Evolutionary conservation across 148 eudicot species (phyloP).

Genomic region (Oxyria digyna): DNA sequence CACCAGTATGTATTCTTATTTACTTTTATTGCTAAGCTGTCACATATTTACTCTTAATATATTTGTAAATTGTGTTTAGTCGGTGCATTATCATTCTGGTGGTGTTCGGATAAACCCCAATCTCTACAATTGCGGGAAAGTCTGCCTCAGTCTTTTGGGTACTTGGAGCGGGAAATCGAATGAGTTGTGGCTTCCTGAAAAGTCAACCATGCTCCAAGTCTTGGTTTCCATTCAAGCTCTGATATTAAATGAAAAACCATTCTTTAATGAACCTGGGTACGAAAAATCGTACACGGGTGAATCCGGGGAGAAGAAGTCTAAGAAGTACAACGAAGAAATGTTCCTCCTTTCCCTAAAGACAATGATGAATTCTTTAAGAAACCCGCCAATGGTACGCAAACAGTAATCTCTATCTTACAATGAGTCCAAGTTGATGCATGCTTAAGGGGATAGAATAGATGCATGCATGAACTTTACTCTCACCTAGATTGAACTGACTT

Average conservation of each 20-base stretch:
- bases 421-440: background rate
- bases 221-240: constrained; percentile 84
- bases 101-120: constrained; percentile 86
- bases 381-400: constrained; percentile 62
- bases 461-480: background rate
- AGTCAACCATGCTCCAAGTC: constrained; percentile 87
- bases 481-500: background rate
- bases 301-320: constrained; percentile 33
- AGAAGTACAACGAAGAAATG: constrained; percentile 45
- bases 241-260: constrained; percentile 67
- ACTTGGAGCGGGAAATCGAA: constrained; percentile 62
- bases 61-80: constrained; percentile 18
- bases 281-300: constrained; percentile 20
- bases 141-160: constrained; percentile 81
- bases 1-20: constrained; percentile 41
- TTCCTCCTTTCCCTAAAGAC: constrained; percentile 53
- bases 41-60: background rate
- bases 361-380: constrained; percentile 53
- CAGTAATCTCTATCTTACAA: too few species aligned
- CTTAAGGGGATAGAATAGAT: background rate
- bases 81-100: constrained; percentile 65
- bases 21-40: background rate
- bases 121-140: constrained; percentile 76
- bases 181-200: constrained; percentile 67
- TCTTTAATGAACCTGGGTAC: constrained; percentile 81